Evolutionary conservation across 441 rosid genomes (phyloP), one percentile per base, ranked within the genome.

Genomic region (Capsella rubella): DNA sequence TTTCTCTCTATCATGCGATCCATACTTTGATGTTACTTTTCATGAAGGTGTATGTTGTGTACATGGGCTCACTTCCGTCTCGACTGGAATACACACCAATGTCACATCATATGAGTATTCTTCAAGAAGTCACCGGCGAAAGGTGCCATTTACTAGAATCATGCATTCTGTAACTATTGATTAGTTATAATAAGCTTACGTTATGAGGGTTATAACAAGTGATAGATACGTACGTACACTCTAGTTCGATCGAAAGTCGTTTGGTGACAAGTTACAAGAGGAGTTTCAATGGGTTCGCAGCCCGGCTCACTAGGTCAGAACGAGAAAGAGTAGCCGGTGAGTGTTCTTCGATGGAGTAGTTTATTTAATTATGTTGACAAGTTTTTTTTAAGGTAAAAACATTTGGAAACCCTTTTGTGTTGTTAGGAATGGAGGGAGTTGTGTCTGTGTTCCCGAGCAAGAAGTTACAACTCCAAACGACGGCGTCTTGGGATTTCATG

Each of bases 41-140:
- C 8, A 56, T 56, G 55, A 69, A 82, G 91, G 79, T 82, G 18
- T 74, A 86, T 62, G 78, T 90, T 58, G 89, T 86, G 55, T 84
- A 87, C 71, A 61, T 87, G 87, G 91, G 91, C 10, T 74, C 86
- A 8, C 78, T 86, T 67, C 88, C 84, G 3, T 49, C 72, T n/a
- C 64, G 9, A 45, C 76, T 49, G 3, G 60, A 75, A n/a, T 77
- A 83, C 71, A 74, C 47, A 9, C 71, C 78, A 8, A 47, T 68
- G 15, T 65, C 86, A 11, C 64, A 74, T 6, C 89, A 89, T 39
- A 64, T 60, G 14, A 82, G 40, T 57, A 54, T 84, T 53, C 82
- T 81, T 29, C 75, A 79, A 76, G 60, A 57, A 21, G 78, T 80
- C 52, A 43, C 28, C 5, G 76, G 50, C 18, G 47, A 29, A 35